Conservation (phyloP, 2,329 filamentous ascomycete genomes). For the Trichoderma citrinoviride region DNA sequence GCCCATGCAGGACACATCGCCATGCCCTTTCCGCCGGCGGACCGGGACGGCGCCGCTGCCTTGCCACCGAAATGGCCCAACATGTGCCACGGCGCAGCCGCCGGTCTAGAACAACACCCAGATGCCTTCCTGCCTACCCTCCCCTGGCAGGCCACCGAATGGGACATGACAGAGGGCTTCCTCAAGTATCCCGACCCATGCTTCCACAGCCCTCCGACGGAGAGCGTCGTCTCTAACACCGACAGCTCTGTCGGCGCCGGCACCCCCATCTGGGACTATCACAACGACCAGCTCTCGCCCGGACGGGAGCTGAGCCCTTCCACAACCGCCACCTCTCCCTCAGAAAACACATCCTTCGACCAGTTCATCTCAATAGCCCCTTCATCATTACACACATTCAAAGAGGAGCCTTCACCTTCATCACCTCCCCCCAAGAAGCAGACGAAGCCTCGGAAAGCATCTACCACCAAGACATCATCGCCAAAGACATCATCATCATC, state of each 20-base stretch:
- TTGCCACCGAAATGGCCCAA: conserved; percentile 7
- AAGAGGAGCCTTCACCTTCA: neutral
- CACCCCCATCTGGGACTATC: neutral
- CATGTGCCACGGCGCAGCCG: neutral
- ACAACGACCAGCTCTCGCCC: neutral
- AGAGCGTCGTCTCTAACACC: neutral
- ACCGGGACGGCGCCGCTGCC: conserved; percentile 11
- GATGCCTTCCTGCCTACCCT: neutral
- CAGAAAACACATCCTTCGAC: conserved; percentile 6
- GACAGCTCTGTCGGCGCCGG: neutral
- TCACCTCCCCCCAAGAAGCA: neutral
- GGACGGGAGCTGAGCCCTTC: neutral
- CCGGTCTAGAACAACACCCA: conserved; percentile 2
- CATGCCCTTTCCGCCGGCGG: conserved; percentile 8
- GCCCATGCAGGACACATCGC: conserved; percentile 5
- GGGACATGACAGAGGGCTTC: conserved; percentile 5
- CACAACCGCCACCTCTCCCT: neutral
- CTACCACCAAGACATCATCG: no score
- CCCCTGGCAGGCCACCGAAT: neutral
- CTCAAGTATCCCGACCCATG: neutral
- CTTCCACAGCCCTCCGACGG: neutral
- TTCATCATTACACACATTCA: neutral
- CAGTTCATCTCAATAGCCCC: neutral
- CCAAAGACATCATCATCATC: no score
- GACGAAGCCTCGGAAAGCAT: neutral